Base-by-base conservation (phyloP, 805 yeast genomes). In the Starmerella geochares region DNA sequence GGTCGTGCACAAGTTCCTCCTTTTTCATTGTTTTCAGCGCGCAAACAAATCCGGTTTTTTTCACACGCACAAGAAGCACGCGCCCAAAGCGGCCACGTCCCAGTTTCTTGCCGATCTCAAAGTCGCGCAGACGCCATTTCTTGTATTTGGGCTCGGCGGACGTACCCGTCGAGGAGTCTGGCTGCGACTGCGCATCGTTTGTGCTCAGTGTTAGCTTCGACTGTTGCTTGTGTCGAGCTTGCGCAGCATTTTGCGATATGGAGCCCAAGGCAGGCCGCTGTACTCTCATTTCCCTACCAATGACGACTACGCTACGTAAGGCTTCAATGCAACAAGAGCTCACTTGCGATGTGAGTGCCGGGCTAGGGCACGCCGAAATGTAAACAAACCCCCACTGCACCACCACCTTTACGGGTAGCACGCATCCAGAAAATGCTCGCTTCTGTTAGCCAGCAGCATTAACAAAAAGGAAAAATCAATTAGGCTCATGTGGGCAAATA, bases 11-110 rank as follows among this genome's bases (percentile, higher is more conserved):
- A 48, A 90, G 71, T 55, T 88, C 96, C 48, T 73, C 71, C 66
- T 87, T 90, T 52, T 80, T 79, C 96, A 92, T 86, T 3, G 82
- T 92, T 63, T 92, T 90, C 59, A 90, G 68, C 1, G 98, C 98
- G 64, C 94, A 85, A 1, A 90, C 72, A 62, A 77, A 84, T 1
- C 94, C 94, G 0, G 86, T 75, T 31, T 67, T 60, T 56, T 76
- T 80, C 63, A 87, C 96, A 49, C 75, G 74, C 8, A 83, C 96
- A 62, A 95, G 84, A 65, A 86, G 88, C 1, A 92, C 97, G 59
- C 78, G 80, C 8, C 98, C 98, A 60, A 88, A 80, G 64, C 87
- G 86, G 6, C 98, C 98, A 62, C 85, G 86, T 0, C 97, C 98
- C 44, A 90, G 72, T 50, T 82, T 80, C 48, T 80, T 76, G 16